Conservation (phyloP, 345 rosid genomes). For the Boechera retrofracta region DNA sequence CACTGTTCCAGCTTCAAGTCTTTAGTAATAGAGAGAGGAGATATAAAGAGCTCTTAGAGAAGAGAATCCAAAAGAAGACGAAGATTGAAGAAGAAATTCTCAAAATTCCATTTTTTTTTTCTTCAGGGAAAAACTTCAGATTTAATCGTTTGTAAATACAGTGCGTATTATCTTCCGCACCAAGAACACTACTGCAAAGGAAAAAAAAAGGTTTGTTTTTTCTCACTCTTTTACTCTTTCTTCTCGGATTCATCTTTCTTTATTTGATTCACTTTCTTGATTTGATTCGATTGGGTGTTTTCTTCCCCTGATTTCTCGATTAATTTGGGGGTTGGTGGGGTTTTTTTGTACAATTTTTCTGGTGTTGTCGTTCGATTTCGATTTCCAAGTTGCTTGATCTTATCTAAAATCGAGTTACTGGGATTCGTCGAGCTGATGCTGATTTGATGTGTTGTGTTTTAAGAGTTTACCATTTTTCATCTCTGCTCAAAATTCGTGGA, state of each 20-base stretch:
- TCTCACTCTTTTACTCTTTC: neutral
- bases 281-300: slow-evolving; percentile 26
- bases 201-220: slow-evolving; percentile 20
- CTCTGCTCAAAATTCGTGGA: slow-evolving; percentile 44
- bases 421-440: slow-evolving; percentile 14
- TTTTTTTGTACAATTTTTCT: slow-evolving; percentile 22
- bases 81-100: slow-evolving; percentile 12
- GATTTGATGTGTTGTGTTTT: slow-evolving; percentile 7
- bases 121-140: slow-evolving; percentile 35
- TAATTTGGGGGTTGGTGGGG: slow-evolving; percentile 37
- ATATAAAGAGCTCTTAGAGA: neutral
- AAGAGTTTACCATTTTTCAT: neutral
- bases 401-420: slow-evolving; percentile 28
- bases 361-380: slow-evolving; percentile 43
- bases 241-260: slow-evolving; percentile 24
- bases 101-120: slow-evolving; percentile 14
- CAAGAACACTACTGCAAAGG: slow-evolving; percentile 47
- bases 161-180: slow-evolving; percentile 29
- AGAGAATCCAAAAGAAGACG: slow-evolving; percentile 3
- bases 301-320: slow-evolving; percentile 19
- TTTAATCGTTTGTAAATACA: slow-evolving; percentile 41
- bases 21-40: neutral
- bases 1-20: slow-evolving; percentile 4
- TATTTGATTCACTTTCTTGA: slow-evolving; percentile 36
- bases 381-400: slow-evolving; percentile 16